Evolutionary conservation across 805 yeast genomes (phyloP).

Genomic region (Candida ovalis): DNA sequence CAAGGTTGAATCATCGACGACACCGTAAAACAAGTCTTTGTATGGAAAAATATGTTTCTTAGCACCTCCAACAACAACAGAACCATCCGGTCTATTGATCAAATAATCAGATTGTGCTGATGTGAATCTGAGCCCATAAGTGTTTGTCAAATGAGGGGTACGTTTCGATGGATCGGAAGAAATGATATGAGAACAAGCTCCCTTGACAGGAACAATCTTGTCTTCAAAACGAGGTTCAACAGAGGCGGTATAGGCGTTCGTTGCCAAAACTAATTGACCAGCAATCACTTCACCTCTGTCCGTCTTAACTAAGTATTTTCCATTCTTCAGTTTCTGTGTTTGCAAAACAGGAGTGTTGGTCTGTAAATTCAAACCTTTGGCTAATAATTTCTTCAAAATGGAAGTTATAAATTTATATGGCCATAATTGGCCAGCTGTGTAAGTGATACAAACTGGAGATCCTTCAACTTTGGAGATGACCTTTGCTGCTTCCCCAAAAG

Average conservation of each 20-base stretch:
- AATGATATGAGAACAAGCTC: not conserved
- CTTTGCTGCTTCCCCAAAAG: slow-evolving; percentile 30
- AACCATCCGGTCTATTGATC: slow-evolving; percentile 26
- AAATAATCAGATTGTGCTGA: slow-evolving; percentile 24
- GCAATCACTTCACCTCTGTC: not conserved
- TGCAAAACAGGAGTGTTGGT: not conserved
- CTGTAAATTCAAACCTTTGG: not conserved
- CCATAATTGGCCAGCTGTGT: slow-evolving; percentile 43
- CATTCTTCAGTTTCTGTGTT: not conserved
- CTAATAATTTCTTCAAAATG: not conserved
- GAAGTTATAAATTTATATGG: slow-evolving; percentile 39
- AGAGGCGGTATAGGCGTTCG: not conserved
- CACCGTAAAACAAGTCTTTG: slow-evolving; percentile 27
- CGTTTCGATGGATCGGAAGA: not conserved
- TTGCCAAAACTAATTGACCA: not conserved
- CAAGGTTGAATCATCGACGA: slow-evolving; percentile 35
- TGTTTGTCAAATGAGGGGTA: slow-evolving; percentile 30
- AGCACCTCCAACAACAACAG: slow-evolving; percentile 30
- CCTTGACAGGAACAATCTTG: not conserved
- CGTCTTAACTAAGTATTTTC: not conserved
- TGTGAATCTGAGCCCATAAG: slow-evolving; percentile 27
- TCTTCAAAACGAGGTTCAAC: slow-evolving; percentile 1
- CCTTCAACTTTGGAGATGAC: slow-evolving; percentile 27
- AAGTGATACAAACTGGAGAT: slow-evolving; percentile 31
- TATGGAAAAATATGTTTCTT: slow-evolving; percentile 23